A percentile compares a stretch with the other conserved stretches of the same genome.
phyloP scores from a whole-genome alignment of 2,329 filamentous ascomycete genomes.

The Pestalotiopsis sp. region DNA sequence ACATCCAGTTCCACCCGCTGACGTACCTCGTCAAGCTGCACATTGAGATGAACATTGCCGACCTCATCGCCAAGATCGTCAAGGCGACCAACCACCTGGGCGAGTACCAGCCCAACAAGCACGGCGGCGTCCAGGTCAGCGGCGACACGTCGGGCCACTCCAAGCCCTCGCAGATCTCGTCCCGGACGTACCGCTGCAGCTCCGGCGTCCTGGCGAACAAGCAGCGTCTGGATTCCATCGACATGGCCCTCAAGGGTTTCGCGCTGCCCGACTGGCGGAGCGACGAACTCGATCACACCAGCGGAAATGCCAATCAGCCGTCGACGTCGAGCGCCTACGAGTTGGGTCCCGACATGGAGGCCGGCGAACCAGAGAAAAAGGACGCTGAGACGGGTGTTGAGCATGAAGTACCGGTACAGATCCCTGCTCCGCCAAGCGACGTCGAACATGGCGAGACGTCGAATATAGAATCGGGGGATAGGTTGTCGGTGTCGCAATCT shows the following conservation, averaged over 20 bases:
- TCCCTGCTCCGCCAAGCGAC: background rate
- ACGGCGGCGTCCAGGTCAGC: background rate
- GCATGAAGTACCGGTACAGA: background rate
- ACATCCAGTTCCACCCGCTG: slow-evolving; percentile 55
- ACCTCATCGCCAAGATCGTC: slow-evolving; percentile 46
- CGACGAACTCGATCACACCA: no score
- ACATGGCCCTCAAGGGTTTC: background rate
- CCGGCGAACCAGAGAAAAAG: background rate
- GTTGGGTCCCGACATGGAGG: background rate
- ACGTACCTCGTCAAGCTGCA: slow-evolving; percentile 57
- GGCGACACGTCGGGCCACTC: background rate
- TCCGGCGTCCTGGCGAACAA: background rate
- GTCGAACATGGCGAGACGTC: background rate
- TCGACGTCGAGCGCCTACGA: background rate
- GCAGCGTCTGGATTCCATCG: background rate
- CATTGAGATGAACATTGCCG: slow-evolving; percentile 58
- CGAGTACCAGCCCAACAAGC: background rate
- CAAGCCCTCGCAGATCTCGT: background rate
- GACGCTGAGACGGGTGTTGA: background rate
- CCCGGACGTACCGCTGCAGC: background rate
- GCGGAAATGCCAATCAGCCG: background rate
- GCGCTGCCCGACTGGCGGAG: background rate
- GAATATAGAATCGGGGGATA: background rate
- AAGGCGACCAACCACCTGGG: slow-evolving; percentile 13
- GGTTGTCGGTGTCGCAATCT: background rate